phyloP scores from a whole-genome alignment of 73 alveolate species.

The Diophrys sp. region DNA sequence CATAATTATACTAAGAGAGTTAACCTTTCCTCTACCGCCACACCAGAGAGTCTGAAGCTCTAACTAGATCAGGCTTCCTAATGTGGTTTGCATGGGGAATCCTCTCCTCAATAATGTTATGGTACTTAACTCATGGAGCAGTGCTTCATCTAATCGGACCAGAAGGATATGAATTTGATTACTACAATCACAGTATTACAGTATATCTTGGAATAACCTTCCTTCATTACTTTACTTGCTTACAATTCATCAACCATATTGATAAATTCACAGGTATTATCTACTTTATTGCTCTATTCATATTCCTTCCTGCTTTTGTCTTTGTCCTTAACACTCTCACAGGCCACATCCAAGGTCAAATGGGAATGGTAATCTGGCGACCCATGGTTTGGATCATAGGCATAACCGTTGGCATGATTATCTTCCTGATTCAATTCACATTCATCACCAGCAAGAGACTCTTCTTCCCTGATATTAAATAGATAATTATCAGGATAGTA shows the following conservation, averaged over 20 bases:
- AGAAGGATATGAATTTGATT: background rate
- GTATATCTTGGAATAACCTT: background rate
- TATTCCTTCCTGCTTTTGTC: background rate
- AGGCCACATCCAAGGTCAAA: background rate
- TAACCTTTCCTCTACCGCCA: constrained; percentile 17
- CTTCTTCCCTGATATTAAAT: background rate
- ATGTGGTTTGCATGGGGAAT: constrained; percentile 13
- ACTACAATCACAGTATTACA: background rate
- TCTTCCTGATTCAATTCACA: background rate
- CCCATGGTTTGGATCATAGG: background rate
- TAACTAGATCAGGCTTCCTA: background rate
- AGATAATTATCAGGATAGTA: too few species aligned
- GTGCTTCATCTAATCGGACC: background rate
- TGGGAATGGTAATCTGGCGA: background rate
- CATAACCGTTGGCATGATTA: background rate
- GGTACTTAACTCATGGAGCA: background rate
- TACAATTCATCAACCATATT: background rate
- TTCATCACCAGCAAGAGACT: background rate
- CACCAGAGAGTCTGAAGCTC: constrained; percentile 3
- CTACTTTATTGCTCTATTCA: background rate
- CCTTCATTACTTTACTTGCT: background rate
- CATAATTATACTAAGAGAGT: background rate
- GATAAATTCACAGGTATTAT: background rate
- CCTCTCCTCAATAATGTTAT: background rate
- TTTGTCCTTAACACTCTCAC: background rate